Percentiles rank a stretch among this genome's conserved stretches.
phyloP scores from a whole-genome alignment of 2,329 filamentous ascomycete genomes.

The Hymenoscyphus scutula region DNA sequence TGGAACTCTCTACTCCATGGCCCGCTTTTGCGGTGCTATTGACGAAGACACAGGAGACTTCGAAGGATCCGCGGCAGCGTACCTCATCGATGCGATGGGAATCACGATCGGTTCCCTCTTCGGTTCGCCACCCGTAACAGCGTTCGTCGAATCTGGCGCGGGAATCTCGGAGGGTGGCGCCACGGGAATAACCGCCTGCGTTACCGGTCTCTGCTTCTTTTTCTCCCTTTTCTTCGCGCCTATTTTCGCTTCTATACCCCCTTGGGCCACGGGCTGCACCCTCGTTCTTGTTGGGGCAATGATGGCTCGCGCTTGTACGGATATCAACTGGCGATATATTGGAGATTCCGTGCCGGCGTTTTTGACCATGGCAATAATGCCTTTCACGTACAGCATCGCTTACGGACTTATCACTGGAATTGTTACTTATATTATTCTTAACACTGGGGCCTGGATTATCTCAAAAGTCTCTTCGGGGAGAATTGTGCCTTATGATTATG shows the following conservation, averaged over 20 bases:
- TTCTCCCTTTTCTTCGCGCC: slow-evolving; percentile 86
- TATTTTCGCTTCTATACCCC: slow-evolving; percentile 84
- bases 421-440: slow-evolving; percentile 72
- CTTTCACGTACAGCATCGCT: slow-evolving; percentile 85
- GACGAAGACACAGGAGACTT: slow-evolving; percentile 84
- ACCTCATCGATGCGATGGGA: slow-evolving; percentile 75
- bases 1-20: slow-evolving; percentile 87
- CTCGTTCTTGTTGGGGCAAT: slow-evolving; percentile 83
- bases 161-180: slow-evolving; percentile 85
- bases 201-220: slow-evolving; percentile 79
- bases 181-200: slow-evolving; percentile 79
- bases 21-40: slow-evolving; percentile 75
- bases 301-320: slow-evolving; percentile 74
- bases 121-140: slow-evolving; percentile 77
- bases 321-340: slow-evolving; percentile 87
- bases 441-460: slow-evolving; percentile 67
- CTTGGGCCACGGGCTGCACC: slow-evolving; percentile 88
- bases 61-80: slow-evolving; percentile 79
- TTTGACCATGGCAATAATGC: slow-evolving; percentile 80
- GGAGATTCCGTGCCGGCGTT: slow-evolving; percentile 84
- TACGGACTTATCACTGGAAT: slow-evolving; percentile 82
- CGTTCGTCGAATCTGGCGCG: slow-evolving; percentile 85
- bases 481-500: slow-evolving; percentile 71
- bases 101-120: slow-evolving; percentile 80
- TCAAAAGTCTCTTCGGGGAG: slow-evolving; percentile 65